Evolutionary conservation across 768 basidiomycete genomes (phyloP), one percentile per base, ranked within the genome.

Genomic region (Boletus barrowsii): DNA sequence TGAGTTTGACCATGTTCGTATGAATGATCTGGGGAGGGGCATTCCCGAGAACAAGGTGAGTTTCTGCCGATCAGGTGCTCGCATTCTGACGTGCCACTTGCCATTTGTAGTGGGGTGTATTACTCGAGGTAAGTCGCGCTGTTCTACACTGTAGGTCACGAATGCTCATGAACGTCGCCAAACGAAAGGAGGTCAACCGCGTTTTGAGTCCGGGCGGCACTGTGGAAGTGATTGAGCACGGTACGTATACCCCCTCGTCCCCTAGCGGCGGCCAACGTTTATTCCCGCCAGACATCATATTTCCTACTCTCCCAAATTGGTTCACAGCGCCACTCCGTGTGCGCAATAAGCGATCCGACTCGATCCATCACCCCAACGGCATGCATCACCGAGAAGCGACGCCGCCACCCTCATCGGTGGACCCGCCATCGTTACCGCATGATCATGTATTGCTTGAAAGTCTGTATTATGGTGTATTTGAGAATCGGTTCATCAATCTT

Each of bases 1-100:
- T 55, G 83, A 87, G 60, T 91, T 91, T 56, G 89, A 91, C 67
- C 82, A 87, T 66, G 82, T 91, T n/a, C 90, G 86, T 60, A 80
- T 90, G 47, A 77, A 81, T 55, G 73, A 75, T 47, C 80, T 90
- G 54, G 81, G 86, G 1, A 77, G 77, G 61, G 87, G 81, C 15
- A 81, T 90, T 30, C 87, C 87, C 7, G 89, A 90, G 66, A 87
- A 84, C 60, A 89, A 89, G 75, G 87, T 83, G 48, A 42, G 59
- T 18, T 14, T 33, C 13, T 2, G 15, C 6, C 42, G 10, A 18
- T 46, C 2, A 13, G 4, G 15, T 40, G 35, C 35, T 17, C 4
- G 35, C 29, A 29, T 29, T 29, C 35, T 36, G 13, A 36, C 35
- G 15, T 36, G 41, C 11, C 42, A 1, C 52, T 56, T 42, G 53